Conservation (phyloP, 2,329 filamentous ascomycete species). For the Fusarium musae region DNA sequence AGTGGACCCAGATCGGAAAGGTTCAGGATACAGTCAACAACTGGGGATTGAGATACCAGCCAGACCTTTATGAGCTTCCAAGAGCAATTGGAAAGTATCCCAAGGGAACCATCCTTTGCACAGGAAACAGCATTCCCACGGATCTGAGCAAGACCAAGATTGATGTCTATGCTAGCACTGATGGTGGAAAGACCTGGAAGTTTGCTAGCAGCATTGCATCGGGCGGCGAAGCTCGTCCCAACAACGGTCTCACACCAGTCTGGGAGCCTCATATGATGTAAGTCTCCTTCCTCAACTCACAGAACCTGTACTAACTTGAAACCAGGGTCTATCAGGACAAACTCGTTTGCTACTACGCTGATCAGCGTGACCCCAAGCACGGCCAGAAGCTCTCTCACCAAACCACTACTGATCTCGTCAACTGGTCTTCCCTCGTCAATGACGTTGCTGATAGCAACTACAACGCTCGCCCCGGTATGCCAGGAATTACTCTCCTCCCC, state of each 20-base stretch:
- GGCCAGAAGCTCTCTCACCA: slow-evolving; percentile 78
- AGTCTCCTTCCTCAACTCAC: background rate
- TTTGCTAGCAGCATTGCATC: slow-evolving; percentile 74
- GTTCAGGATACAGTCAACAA: slow-evolving; percentile 72
- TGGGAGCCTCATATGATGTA: slow-evolving; percentile 77
- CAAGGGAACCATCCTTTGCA: slow-evolving; percentile 71
- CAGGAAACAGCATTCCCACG: slow-evolving; percentile 69
- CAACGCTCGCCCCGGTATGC: slow-evolving; percentile 75
- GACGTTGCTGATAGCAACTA: slow-evolving; percentile 71
- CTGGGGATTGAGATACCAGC: slow-evolving; percentile 77
- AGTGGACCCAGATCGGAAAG: slow-evolving; percentile 72
- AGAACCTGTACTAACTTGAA: background rate
- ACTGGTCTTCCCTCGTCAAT: slow-evolving; percentile 66
- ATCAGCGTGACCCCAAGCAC: slow-evolving; percentile 71
- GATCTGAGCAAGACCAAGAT: slow-evolving; percentile 73
- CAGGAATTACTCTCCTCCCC: slow-evolving; percentile 66
- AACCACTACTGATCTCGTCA: slow-evolving; percentile 65
- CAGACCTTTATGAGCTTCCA: slow-evolving; percentile 73
- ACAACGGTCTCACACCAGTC: slow-evolving; percentile 75
- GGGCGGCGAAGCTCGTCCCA: slow-evolving; percentile 69
- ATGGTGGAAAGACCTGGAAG: slow-evolving; percentile 71
- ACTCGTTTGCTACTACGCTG: slow-evolving; percentile 75
- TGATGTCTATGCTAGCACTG: slow-evolving; percentile 71
- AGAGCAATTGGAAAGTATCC: slow-evolving; percentile 66
- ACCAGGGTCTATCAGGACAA: slow-evolving; percentile 64